Conservation (phyloP, 192 early-diverging fungal species). For the Bifiguratus adelaidae region DNA sequence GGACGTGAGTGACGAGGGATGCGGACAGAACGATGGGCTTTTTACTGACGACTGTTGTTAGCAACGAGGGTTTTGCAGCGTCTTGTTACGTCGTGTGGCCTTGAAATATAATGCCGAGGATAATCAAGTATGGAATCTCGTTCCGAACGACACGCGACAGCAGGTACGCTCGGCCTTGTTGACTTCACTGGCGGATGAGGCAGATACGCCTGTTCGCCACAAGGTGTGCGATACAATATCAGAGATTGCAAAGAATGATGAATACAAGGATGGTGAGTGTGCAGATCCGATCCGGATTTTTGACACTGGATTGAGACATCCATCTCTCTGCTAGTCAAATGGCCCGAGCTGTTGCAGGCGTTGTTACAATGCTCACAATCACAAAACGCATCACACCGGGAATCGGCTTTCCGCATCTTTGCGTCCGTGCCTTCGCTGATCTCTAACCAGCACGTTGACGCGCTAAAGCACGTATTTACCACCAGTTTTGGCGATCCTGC, state of each 20-base stretch:
- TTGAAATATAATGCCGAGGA: constrained; percentile 24
- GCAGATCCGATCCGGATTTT: constrained; percentile 1
- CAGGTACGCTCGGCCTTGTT: constrained; percentile 71
- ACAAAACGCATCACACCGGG: constrained; percentile 60
- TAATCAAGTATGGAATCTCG: constrained; percentile 52
- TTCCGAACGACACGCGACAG: constrained; percentile 50
- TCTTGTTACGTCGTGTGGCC: constrained; percentile 41
- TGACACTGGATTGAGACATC: not conserved
- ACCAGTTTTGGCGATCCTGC: constrained; percentile 62
- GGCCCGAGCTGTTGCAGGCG: constrained; percentile 73
- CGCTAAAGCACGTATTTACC: constrained; percentile 62
- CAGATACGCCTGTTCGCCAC: constrained; percentile 61
- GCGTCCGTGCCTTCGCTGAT: constrained; percentile 72
- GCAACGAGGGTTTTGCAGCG: constrained; percentile 37
- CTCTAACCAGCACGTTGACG: constrained; percentile 53
- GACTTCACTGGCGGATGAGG: constrained; percentile 66
- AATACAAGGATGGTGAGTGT: constrained; percentile 33
- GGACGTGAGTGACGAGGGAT: constrained; percentile 10
- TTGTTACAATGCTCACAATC: constrained; percentile 79
- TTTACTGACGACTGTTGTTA: constrained; percentile 2
- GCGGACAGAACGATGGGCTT: not conserved
- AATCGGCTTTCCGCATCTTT: constrained; percentile 88
- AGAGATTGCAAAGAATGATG: constrained; percentile 64
- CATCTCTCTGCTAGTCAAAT: constrained; percentile 36
- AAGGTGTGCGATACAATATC: constrained; percentile 93